phyloP scores from a whole-genome alignment of 108 stramenopile species.

The Pseudonitzschia multiseries region DNA sequence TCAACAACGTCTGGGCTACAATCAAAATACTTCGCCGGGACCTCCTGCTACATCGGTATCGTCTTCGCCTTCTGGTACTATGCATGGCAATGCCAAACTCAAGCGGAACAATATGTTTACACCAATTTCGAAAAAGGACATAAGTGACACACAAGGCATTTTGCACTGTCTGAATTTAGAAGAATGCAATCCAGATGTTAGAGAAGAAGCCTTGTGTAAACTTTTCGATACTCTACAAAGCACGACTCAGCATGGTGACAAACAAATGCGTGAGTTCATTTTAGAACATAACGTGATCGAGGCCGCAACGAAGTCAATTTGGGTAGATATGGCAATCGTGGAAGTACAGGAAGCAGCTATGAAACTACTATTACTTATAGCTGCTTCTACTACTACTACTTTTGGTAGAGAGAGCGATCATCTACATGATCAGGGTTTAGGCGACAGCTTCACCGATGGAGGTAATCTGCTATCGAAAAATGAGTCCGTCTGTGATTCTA shows the following conservation, averaged over 20 bases:
- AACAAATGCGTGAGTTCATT: conserved; percentile 7
- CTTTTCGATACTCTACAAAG: conserved; percentile 20
- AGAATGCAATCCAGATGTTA: conserved; percentile 20
- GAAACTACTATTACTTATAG: conserved; percentile 33
- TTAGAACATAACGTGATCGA: conserved; percentile 30
- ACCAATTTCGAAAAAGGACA: background rate
- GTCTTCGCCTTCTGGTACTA: conserved; percentile 1
- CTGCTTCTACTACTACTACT: conserved; percentile 9
- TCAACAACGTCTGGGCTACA: background rate
- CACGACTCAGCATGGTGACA: conserved; percentile 3
- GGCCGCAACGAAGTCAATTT: conserved; percentile 29
- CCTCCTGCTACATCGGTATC: background rate
- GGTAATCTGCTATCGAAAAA: conserved; percentile 21
- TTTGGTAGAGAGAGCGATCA: background rate
- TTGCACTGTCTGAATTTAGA: conserved; percentile 26
- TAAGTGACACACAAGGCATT: conserved; percentile 30
- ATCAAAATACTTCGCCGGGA: background rate
- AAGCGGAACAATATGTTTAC: background rate
- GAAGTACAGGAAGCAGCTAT: conserved; percentile 37
- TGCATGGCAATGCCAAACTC: background rate
- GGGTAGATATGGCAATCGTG: conserved; percentile 33
- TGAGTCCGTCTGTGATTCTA: conserved; percentile 38
- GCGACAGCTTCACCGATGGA: background rate
- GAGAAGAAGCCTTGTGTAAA: conserved; percentile 25
- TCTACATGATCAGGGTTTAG: background rate